A percentile compares a stretch with the other conserved stretches of the same genome.
Evolutionary conservation across 805 yeast species (phyloP).

Genomic region (Kazachstania taianensis): DNA sequence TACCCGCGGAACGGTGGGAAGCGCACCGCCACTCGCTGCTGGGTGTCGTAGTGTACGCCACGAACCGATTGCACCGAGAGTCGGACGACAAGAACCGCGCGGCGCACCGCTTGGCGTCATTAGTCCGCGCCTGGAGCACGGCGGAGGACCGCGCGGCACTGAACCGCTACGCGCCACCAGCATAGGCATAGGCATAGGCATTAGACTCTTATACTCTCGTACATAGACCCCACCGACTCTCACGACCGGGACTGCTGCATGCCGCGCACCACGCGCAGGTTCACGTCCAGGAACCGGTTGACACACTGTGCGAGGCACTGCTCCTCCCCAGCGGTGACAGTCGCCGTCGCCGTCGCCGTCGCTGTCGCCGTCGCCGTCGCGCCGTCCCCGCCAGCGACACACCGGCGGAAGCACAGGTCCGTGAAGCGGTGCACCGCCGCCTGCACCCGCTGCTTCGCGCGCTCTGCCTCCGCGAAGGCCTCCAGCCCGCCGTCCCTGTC

Average conservation of each 20-base stretch:
- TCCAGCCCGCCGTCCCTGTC: slow-evolving; percentile 64
- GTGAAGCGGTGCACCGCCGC: slow-evolving; percentile 81
- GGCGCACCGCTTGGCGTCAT: no score
- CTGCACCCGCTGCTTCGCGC: slow-evolving; percentile 80
- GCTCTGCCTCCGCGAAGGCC: slow-evolving; percentile 70
- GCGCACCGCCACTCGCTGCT: slow-evolving; percentile 21
- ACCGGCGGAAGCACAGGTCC: slow-evolving; percentile 82
- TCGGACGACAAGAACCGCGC: no score
- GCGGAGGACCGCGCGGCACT: no score
- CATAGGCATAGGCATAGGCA: no score
- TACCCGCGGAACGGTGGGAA: slow-evolving; percentile 15
- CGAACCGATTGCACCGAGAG: no score
- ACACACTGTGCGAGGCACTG: slow-evolving; percentile 72
- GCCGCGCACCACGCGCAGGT: slow-evolving; percentile 67
- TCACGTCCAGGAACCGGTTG: slow-evolving; percentile 78
- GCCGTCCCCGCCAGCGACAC: no score
- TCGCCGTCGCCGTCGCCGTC: slow-evolving; percentile 35
- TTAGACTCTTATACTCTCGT: no score
- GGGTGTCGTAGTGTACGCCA: slow-evolving; percentile 14
- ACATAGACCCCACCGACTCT: background rate
- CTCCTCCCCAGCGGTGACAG: slow-evolving; percentile 51
- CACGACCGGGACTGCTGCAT: slow-evolving; percentile 19
- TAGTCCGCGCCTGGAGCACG: no score
- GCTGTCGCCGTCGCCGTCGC: slow-evolving; percentile 36
- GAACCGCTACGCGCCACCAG: no score